Conservation (phyloP, 108 stramenopile species). For the Asterionellopsis glacialis region DNA sequence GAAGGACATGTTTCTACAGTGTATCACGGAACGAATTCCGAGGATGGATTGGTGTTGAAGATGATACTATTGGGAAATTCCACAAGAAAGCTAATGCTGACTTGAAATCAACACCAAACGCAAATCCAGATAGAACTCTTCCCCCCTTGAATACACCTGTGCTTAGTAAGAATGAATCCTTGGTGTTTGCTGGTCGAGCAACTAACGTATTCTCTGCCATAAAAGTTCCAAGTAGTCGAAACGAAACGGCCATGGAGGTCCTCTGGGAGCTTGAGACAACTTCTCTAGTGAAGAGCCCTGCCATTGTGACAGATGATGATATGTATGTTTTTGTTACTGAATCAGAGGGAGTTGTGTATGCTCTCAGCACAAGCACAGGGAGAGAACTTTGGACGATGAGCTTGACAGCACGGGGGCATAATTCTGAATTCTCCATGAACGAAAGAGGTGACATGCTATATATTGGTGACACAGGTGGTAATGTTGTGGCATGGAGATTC, state of each 20-base stretch:
- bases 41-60: slow-evolving; percentile 14
- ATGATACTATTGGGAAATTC: neutral
- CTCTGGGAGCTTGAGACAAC: neutral
- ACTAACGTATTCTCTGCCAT: slow-evolving; percentile 8
- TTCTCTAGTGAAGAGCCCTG: slow-evolving; percentile 5
- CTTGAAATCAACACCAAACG: slow-evolving; percentile 1
- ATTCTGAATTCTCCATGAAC: slow-evolving; percentile 16
- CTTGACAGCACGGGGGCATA: neutral
- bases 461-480: slow-evolving; percentile 6
- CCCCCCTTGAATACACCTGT: neutral
- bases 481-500: slow-evolving; percentile 12
- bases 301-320: slow-evolving; percentile 10
- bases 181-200: slow-evolving; percentile 16
- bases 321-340: slow-evolving; percentile 11
- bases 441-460: slow-evolving; percentile 15
- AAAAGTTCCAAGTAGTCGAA: too few species aligned
- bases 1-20: slow-evolving; percentile 17
- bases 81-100: slow-evolving; percentile 4
- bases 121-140: neutral
- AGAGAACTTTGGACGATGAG: slow-evolving; percentile 8
- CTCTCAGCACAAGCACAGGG: neutral
- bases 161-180: slow-evolving; percentile 9
- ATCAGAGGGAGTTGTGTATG: slow-evolving; percentile 8
- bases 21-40: slow-evolving; percentile 27
- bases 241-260: neutral